phyloP scores from a whole-genome alignment of 2,329 filamentous ascomycete species.

The Botrytis elliptica region DNA sequence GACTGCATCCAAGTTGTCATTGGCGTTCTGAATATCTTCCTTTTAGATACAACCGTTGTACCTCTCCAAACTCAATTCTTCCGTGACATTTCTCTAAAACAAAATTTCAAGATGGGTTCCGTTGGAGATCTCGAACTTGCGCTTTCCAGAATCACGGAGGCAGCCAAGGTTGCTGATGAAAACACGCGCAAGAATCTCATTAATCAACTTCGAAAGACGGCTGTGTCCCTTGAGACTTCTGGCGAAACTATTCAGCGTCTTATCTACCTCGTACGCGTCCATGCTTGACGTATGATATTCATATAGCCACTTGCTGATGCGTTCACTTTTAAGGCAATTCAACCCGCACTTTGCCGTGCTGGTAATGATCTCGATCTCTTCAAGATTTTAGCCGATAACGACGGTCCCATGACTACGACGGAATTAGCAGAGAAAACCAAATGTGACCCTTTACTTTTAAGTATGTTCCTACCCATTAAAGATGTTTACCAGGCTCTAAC shows the following conservation, averaged over 20 bases:
- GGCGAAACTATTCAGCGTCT: background rate
- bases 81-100: background rate
- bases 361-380: constrained; percentile 3
- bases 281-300: background rate
- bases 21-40: background rate
- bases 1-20: background rate
- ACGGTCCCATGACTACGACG: background rate
- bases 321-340: background rate
- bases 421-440: background rate
- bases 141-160: background rate
- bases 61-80: background rate
- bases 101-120: background rate
- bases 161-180: background rate
- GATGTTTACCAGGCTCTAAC: background rate
- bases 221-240: background rate
- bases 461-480: background rate
- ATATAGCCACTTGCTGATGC: background rate
- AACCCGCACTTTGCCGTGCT: constrained; percentile 1
- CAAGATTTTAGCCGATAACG: background rate
- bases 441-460: background rate
- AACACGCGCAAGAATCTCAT: background rate
- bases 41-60: background rate
- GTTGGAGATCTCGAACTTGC: constrained; percentile 3
- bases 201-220: background rate
- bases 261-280: background rate